A percentile compares a stretch with the other conserved stretches of the same genome.
These are phyloP conservation scores for Ganoderma lucidum DNA, from an alignment of 1,284 basidiomycete genomes.

Conservation along the genomic window DNA sequence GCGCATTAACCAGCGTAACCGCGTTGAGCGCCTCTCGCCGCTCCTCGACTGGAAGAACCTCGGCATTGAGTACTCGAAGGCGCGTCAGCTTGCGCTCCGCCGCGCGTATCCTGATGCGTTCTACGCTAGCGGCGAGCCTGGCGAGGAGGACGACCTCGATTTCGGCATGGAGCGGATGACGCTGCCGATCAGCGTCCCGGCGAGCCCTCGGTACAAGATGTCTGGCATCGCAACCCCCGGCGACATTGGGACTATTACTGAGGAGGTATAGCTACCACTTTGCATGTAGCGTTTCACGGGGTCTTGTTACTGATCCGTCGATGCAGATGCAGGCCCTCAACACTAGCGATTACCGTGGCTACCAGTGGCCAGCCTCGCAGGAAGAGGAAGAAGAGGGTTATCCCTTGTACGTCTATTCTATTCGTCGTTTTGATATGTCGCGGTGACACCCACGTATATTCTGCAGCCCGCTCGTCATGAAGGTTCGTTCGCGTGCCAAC, in stretches of 20 bases:
- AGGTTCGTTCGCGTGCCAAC: constrained; percentile 87
- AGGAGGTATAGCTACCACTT: constrained; percentile 63
- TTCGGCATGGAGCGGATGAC: constrained; percentile 69
- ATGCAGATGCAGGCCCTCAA: constrained; percentile 82
- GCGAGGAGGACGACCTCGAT: constrained; percentile 64
- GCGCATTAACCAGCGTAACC: constrained; percentile 97
- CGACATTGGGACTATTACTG: constrained; percentile 93
- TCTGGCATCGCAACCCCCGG: constrained; percentile 87
- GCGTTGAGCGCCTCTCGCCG: constrained; percentile 93
- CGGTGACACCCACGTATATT: background rate
- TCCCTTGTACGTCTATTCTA: constrained; percentile 71
- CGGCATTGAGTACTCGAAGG: constrained; percentile 97
- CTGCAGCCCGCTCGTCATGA: constrained; percentile 86
- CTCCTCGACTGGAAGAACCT: constrained; percentile 98
- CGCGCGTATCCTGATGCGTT: constrained; percentile 97
- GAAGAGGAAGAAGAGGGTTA: constrained; percentile 94
- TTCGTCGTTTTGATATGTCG: background rate
- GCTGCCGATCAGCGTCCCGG: constrained; percentile 82
- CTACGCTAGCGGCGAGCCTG: constrained; percentile 57
- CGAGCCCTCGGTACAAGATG: constrained; percentile 82
- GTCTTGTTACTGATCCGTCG: background rate
- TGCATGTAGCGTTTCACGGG: too few relatives aligned
- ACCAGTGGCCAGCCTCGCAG: constrained; percentile 62
- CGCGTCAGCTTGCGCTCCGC: constrained; percentile 90
- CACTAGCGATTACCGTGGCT: constrained; percentile 91